Base-by-base conservation (phyloP, 2,329 filamentous ascomycete species). In the Stagonosporopsis tanaceti region DNA sequence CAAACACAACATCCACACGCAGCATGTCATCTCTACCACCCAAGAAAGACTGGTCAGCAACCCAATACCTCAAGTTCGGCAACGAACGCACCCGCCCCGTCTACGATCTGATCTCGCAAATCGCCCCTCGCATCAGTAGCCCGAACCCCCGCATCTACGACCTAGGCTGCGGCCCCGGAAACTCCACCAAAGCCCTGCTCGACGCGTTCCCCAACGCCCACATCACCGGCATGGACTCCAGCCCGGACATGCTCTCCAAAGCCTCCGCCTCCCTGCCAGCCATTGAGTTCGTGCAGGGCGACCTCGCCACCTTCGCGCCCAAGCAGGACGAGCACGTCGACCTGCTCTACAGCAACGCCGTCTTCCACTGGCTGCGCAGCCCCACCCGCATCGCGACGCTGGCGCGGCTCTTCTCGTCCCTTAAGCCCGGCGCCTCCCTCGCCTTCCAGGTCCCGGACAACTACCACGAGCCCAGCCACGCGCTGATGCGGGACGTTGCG, bases 161-260 rank as follows among this genome's bases (percentile, higher is more conserved):
- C 57, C 76, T 88, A 1, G 85, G 85, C 62, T 88, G 85, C 68
- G 85, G 85, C 0, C 85, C 85, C 0, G 85, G 82, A 5, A 87
- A 87, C 73, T 85, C 82, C 2, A 87, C 85, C 0, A 70, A 74
- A 1, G 79, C 82, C 1, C 77, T 88, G 1, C 70, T 73, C 4
- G 63, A 68, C 2, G 77, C 77, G 4, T 88, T 82, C 66, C 83
- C 84, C 0, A 42, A 70, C 4, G 81, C 85, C 0, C 55, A 66
- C 0, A 63, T 87, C 40, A 75, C 76, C 0, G 85, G 84, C 9
- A 77, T 88, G 42, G 85, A 88, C 62, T 81, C 81, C 0, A 84
- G 81, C 0, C 78, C 80, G 0, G 81, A 85, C 61, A 87, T 88
- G 85, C 76, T 88, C 5, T 55, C 65, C 1, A 80, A 80, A 47